phyloP scores from a whole-genome alignment of 2,329 filamentous ascomycete species.

The Aspergillus sp. region DNA sequence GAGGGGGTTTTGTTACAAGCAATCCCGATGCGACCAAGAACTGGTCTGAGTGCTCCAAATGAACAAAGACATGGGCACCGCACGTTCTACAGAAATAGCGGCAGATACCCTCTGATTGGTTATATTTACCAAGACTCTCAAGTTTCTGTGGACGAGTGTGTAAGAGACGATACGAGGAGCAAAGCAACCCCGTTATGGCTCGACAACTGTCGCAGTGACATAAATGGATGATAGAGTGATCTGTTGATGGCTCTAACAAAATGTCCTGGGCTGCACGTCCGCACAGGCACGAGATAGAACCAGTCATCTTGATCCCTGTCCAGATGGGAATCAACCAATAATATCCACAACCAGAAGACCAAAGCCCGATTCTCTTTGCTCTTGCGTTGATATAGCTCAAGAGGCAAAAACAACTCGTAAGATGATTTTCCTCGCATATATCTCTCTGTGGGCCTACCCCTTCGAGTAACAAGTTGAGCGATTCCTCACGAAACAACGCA shows the following conservation, averaged over 20 bases:
- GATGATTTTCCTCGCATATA: too few species aligned
- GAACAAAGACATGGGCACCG: constrained; percentile 40
- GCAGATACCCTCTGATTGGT: constrained; percentile 36
- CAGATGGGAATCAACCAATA: too few species aligned
- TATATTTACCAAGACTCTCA: constrained; percentile 38
- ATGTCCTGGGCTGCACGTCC: constrained; percentile 18
- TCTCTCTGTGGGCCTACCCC: too few species aligned
- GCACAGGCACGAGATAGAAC: constrained; percentile 25
- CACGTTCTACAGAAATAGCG: constrained; percentile 50
- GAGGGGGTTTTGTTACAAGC: constrained; percentile 14
- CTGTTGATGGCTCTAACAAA: constrained; percentile 12
- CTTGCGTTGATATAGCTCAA: too few species aligned
- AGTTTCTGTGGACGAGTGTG: constrained; percentile 29
- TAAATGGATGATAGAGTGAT: constrained; percentile 26
- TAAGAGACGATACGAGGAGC: constrained; percentile 40
- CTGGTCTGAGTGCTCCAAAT: constrained; percentile 16
- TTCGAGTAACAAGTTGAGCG: too few species aligned
- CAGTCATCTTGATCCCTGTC: too few species aligned
- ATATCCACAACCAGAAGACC: too few species aligned
- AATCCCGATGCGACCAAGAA: constrained; percentile 32
- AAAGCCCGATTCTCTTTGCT: too few species aligned
- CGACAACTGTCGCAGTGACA: constrained; percentile 53
- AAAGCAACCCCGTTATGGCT: constrained; percentile 44
- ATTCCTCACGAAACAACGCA: too few species aligned
- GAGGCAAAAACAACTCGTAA: too few species aligned